Percentiles rank a stretch among this genome's conserved stretches.
Evolutionary conservation across 1,284 basidiomycete species (phyloP).

Genomic region (Termitomyces sp.): DNA sequence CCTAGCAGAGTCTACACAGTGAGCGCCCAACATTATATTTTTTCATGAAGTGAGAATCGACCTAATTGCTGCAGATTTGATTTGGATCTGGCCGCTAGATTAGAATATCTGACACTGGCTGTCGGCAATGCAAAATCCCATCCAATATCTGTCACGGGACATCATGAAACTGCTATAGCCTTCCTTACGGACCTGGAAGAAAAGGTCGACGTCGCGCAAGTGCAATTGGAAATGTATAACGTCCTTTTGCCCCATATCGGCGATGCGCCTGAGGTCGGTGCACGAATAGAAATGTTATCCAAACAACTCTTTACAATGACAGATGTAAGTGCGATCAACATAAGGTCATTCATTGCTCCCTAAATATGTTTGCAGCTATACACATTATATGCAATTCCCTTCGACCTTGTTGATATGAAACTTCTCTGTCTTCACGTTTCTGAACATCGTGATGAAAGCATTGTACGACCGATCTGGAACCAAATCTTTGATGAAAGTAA

Average conservation of each 20-base stretch:
- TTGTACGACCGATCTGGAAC: constrained; percentile 86
- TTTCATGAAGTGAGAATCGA: neutral
- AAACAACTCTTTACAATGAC: constrained; percentile 62
- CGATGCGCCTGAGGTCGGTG: constrained; percentile 51
- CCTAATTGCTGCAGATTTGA: constrained; percentile 46
- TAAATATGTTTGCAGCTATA: constrained; percentile 60
- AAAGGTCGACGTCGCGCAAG: constrained; percentile 94
- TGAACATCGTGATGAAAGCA: constrained; percentile 81
- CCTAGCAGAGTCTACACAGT: constrained; percentile 86
- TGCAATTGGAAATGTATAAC: constrained; percentile 86
- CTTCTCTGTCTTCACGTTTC: constrained; percentile 92
- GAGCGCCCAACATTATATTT: constrained; percentile 26
- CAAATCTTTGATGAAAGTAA: constrained; percentile 77
- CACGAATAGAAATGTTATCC: constrained; percentile 52
- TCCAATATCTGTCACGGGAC: constrained; percentile 68
- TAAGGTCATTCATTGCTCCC: neutral
- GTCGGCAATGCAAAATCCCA: constrained; percentile 95
- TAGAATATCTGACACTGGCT: constrained; percentile 90
- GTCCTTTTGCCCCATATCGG: constrained; percentile 56
- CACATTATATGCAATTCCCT: constrained; percentile 83
- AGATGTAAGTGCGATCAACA: constrained; percentile 43
- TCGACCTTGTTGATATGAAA: constrained; percentile 80
- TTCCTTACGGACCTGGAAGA: constrained; percentile 94
- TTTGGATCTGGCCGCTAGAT: constrained; percentile 63
- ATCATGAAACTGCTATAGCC: constrained; percentile 81